Base-by-base conservation (phyloP, 179 eudicot species). In the Silene vulgaris region DNA sequence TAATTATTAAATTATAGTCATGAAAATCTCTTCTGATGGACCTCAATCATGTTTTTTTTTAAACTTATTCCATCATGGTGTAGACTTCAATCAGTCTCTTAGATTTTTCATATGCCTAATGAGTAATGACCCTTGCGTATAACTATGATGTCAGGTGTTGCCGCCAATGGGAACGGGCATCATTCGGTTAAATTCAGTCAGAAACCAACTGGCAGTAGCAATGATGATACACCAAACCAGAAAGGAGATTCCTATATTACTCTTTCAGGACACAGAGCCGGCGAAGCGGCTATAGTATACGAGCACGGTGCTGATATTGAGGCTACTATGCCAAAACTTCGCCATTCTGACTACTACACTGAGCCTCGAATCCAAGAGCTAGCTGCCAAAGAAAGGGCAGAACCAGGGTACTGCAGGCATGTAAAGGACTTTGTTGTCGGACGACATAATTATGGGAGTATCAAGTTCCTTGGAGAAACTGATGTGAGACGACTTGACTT, bases 301-400 rank as follows among this genome's bases (percentile, higher is more conserved):
- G 99, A 95, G 78, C 97, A 95, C 74, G 99, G 97, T 32, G 92
- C 97, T 75, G 95, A 90, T 72, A 87, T 92, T 50, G 97, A 90
- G 82, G 93, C 90, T 26, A 84, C 87, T 76, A 91, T 91, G 98
- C 96, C 98, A 23, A 94, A 94, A 82, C 97, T 94, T 23, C 85
- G 90, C 11, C 93, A 90, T 77, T 84, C 93, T 20, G 96, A 91
- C 80, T 94, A 91, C 68, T 91, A 84, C 82, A 91, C 98, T 1
- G 92, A 91, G 80, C 98, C 98, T 37, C 84, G 91, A 52, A 85
- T 91, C 77, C 96, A 91, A 72, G 97, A 94, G 63, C 69, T 94
- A 66, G 97, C 98, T 21, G 97, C 97, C 60, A 93, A 88, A 85
- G 98, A 93, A 89, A 83, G 91, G 77, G 93, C 90, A 29, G 89